Evolutionary conservation across 2,329 filamentous ascomycete species (phyloP).

Genomic region (Phyllachora maydis): DNA sequence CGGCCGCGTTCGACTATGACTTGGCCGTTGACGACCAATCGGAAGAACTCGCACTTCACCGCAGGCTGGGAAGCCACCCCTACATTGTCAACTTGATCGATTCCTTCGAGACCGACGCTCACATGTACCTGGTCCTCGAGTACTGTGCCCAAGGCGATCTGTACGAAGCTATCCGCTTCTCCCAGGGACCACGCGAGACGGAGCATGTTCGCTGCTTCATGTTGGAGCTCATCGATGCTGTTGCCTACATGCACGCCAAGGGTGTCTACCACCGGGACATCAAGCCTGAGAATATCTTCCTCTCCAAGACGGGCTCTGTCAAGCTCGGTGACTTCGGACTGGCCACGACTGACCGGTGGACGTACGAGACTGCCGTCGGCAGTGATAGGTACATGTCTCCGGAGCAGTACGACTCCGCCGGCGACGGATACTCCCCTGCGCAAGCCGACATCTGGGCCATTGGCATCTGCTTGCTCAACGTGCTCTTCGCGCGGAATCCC

Average conservation of each 20-base stretch:
- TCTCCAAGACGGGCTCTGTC: slow-evolving; percentile 69
- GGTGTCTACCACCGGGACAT: slow-evolving; percentile 94
- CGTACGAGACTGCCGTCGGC: slow-evolving; percentile 79
- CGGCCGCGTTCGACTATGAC: slow-evolving; percentile 35
- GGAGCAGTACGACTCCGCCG: slow-evolving; percentile 84
- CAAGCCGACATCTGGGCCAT: slow-evolving; percentile 95
- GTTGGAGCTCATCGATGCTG: slow-evolving; percentile 77
- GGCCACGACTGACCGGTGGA: slow-evolving; percentile 77
- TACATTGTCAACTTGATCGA: slow-evolving; percentile 89
- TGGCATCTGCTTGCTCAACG: slow-evolving; percentile 88
- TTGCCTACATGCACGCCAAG: slow-evolving; percentile 77
- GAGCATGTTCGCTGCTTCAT: slow-evolving; percentile 96
- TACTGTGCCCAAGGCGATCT: slow-evolving; percentile 90
- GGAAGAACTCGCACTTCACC: slow-evolving; percentile 64
- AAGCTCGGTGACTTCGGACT: slow-evolving; percentile 95
- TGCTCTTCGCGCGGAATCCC: slow-evolving; percentile 90
- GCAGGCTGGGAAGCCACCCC: slow-evolving; percentile 55
- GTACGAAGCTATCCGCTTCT: slow-evolving; percentile 87
- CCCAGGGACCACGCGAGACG: slow-evolving; percentile 76
- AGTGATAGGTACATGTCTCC: slow-evolving; percentile 99
- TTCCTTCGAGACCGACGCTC: slow-evolving; percentile 79
- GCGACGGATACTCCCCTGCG: slow-evolving; percentile 75
- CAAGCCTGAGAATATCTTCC: slow-evolving; percentile 98
- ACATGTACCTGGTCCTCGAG: slow-evolving; percentile 83
- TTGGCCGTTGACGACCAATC: slow-evolving; percentile 66